Evolutionary conservation across 2,329 filamentous ascomycete species (phyloP), one percentile per base, ranked within the genome.

Genomic region (Didymella exigua): DNA sequence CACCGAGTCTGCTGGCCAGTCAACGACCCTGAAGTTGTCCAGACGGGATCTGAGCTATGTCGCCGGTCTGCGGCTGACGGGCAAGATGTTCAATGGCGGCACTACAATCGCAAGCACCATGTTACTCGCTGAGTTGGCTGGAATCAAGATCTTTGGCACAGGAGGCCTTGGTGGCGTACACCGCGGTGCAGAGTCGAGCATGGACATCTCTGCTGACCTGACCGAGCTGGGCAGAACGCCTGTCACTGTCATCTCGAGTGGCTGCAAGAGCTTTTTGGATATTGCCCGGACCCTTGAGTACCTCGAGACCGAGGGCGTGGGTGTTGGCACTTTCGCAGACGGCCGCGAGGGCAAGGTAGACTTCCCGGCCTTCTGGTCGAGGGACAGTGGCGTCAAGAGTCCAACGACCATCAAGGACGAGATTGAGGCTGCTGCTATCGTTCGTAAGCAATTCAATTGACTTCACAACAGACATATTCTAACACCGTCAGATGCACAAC

Each of bases 181-280:
- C 75, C 87, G 93, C 38, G 93, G 91, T 49, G 95, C 87, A 42
- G 89, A 97, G 73, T 83, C 83, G 62, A 90, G 89, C 7, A 89
- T 98, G 87, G 95, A 99, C 72, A 86, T 99, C 59, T 98, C 93
- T 57, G 93, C 95, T 34, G 95, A 99, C 76, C 82, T 99, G 57
- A 97, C 91, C 4, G 95, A 98, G 80, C 84, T 99, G 45, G 93
- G 95, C 14, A 84, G 92, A 54, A 97, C 93, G 7, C 86, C 90
- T 10, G 88, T 99, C 47, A 89, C 93, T 23, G 93, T 99, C 2
- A 81, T 99, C 47, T 90, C 89, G 74, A 91, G 90, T 61, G 95
- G 95, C 13, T 96, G 91, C 78, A 99, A 99, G 78, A 95, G 93
- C 59, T 98, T 99, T 75, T 81, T 99, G 31, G 95, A 99, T 71